phyloP scores from a whole-genome alignment of 768 basidiomycete genomes.

The Tylopilus subfusipes region DNA sequence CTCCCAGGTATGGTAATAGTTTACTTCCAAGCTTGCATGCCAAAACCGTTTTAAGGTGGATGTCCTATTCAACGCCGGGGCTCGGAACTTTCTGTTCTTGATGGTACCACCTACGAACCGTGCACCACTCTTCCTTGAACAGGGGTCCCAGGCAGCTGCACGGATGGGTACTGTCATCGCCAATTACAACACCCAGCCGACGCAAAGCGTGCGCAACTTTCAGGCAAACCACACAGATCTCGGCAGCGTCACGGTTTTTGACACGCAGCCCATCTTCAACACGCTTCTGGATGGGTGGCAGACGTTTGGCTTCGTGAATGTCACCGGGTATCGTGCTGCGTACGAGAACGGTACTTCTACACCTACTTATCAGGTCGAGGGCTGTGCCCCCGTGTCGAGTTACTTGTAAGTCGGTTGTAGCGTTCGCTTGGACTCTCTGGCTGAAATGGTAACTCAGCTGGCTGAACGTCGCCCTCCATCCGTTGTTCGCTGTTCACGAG shows the following conservation, averaged over 20 bases:
- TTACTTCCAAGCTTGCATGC: not conserved
- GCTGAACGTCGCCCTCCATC: slow-evolving; percentile 56
- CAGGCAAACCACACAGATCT: slow-evolving; percentile 39
- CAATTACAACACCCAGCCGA: slow-evolving; percentile 51
- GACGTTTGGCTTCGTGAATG: slow-evolving; percentile 55
- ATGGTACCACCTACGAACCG: slow-evolving; percentile 60
- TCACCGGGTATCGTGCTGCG: slow-evolving; percentile 55
- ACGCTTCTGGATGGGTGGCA: slow-evolving; percentile 49
- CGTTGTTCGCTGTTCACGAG: slow-evolving; percentile 62
- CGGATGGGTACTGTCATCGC: slow-evolving; percentile 36
- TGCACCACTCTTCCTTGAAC: slow-evolving; percentile 49
- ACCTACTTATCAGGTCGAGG: slow-evolving; percentile 49
- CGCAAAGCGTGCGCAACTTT: slow-evolving; percentile 38
- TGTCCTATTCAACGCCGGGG: slow-evolving; percentile 38
- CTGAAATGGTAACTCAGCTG: slow-evolving; percentile 38
- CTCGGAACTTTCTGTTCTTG: slow-evolving; percentile 59
- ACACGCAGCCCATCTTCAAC: slow-evolving; percentile 58
- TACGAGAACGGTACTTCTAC: slow-evolving; percentile 57
- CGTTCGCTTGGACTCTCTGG: not conserved
- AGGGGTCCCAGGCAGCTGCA: slow-evolving; percentile 29
- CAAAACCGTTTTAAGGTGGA: slow-evolving; percentile 12
- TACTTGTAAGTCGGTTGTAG: slow-evolving; percentile 51
- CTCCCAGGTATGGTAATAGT: slow-evolving; percentile 20
- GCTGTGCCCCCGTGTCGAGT: slow-evolving; percentile 59
- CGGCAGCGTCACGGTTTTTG: slow-evolving; percentile 47